A percentile compares a stretch with the other conserved stretches of the same genome.
phyloP scores from a whole-genome alignment of 1,139 yeast genomes.

The Geotrichum phurueaensis region DNA sequence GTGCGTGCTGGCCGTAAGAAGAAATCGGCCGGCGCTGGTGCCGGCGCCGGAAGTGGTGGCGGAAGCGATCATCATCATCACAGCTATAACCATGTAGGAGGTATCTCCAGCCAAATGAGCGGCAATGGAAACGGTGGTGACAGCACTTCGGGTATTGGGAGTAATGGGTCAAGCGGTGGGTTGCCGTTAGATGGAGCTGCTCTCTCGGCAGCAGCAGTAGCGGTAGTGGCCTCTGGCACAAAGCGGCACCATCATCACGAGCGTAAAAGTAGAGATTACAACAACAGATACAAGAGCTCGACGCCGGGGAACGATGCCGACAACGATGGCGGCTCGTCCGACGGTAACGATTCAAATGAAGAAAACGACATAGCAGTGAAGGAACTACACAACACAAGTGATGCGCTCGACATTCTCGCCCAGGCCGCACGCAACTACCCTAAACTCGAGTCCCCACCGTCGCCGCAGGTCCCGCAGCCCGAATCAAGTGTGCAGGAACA shows the following conservation, averaged over 20 bases:
- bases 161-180: neutral
- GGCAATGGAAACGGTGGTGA: neutral
- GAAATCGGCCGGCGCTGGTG: neutral
- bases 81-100: neutral
- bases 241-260: neutral
- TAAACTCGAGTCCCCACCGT: constrained; percentile 17
- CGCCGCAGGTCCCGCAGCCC: constrained; percentile 6
- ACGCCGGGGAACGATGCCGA: neutral
- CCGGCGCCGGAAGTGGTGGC: constrained; percentile 1
- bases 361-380: constrained; percentile 27
- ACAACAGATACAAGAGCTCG: neutral
- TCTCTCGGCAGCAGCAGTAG: constrained; percentile 7
- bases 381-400: constrained; percentile 48
- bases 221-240: neutral
- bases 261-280: neutral
- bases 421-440: constrained; percentile 42
- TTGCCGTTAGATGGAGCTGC: constrained; percentile 5
- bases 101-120: neutral
- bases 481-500: constrained; percentile 5
- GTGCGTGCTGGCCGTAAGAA: constrained; percentile 39
- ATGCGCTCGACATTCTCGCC: constrained; percentile 51
- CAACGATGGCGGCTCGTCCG: neutral
- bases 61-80: neutral
- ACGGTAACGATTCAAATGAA: neutral
- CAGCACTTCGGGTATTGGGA: neutral